phyloP scores from a whole-genome alignment of 331 rosid species.

The Rhamnella rubrinervis region DNA sequence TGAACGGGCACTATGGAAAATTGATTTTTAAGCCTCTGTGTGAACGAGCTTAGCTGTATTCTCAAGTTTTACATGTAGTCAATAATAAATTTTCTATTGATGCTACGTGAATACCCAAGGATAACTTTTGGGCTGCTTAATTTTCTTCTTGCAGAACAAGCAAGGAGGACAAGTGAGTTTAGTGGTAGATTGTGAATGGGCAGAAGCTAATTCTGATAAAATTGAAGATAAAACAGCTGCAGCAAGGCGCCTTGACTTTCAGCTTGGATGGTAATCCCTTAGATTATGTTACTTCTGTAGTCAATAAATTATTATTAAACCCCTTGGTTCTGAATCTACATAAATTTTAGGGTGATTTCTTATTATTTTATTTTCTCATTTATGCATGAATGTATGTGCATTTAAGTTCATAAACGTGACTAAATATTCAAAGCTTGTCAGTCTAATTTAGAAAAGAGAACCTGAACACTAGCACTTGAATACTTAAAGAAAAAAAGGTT shows the following conservation, averaged over 20 bases:
- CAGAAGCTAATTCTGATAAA: slow-evolving; percentile 80
- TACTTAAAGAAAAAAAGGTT: too few species aligned
- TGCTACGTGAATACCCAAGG: not conserved
- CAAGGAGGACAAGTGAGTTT: slow-evolving; percentile 86
- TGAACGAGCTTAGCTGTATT: too few species aligned
- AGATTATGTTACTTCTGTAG: not conserved
- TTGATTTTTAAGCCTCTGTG: too few species aligned
- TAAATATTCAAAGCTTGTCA: too few species aligned
- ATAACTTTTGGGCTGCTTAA: not conserved
- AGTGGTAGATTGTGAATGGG: slow-evolving; percentile 89
- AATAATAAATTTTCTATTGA: not conserved
- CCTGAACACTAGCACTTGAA: too few species aligned
- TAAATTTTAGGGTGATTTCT: not conserved
- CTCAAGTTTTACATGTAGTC: not conserved
- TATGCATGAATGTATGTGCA: slow-evolving; percentile 6
- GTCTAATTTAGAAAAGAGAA: too few species aligned
- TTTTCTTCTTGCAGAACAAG: slow-evolving; percentile 46
- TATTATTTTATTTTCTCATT: not conserved
- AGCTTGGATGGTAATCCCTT: slow-evolving; percentile 74
- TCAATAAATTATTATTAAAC: not conserved
- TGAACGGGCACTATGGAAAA: too few species aligned
- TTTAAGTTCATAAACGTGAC: not conserved
- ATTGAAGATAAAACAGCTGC: slow-evolving; percentile 77
- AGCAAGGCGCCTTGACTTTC: slow-evolving; percentile 89
- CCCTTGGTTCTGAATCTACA: not conserved